Conservation (phyloP, 2,329 filamentous ascomycete genomes). For the Biscogniauxia marginata region DNA sequence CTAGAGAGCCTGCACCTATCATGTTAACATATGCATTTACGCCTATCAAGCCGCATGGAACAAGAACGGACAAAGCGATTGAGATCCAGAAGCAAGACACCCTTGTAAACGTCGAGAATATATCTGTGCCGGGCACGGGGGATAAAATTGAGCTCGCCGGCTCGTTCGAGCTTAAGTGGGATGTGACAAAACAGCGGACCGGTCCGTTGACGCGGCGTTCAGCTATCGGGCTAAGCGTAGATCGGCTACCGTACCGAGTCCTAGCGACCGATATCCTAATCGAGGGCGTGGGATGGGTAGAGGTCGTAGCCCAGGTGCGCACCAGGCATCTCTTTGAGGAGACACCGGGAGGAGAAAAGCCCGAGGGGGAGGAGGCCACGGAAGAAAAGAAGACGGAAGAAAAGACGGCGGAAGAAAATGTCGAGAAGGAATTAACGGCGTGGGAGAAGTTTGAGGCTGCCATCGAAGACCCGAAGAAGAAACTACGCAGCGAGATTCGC, state of each 20-base stretch:
- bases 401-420: slow-evolving; percentile 12
- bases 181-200: slow-evolving; percentile 78
- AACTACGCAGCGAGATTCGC: slow-evolving; percentile 27
- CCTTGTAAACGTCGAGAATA: slow-evolving; percentile 59
- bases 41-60: slow-evolving; percentile 73
- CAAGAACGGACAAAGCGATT: slow-evolving; percentile 75
- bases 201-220: slow-evolving; percentile 67
- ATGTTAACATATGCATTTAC: slow-evolving; percentile 87
- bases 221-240: slow-evolving; percentile 62
- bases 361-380: too few species aligned
- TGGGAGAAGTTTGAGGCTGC: slow-evolving; percentile 23
- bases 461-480: slow-evolving; percentile 9
- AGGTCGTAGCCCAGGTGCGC: slow-evolving; percentile 79
- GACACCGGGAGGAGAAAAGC: too few species aligned
- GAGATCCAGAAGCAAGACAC: slow-evolving; percentile 66
- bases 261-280: slow-evolving; percentile 82
- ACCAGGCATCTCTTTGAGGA: slow-evolving; percentile 45
- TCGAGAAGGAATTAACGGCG: slow-evolving; percentile 16
- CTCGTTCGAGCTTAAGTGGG: slow-evolving; percentile 70
- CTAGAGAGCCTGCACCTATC: slow-evolving; percentile 60
- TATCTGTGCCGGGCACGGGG: slow-evolving; percentile 58
- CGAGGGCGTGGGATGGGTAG: slow-evolving; percentile 91
- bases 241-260: slow-evolving; percentile 75
- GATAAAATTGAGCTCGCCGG: slow-evolving; percentile 68
- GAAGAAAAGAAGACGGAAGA: slow-evolving; percentile 14